A percentile compares a stretch with the other conserved stretches of the same genome.
These are phyloP conservation scores for Anthostomella pinea DNA, from an alignment of 2,329 filamentous ascomycete species.

Conservation along the genomic window DNA sequence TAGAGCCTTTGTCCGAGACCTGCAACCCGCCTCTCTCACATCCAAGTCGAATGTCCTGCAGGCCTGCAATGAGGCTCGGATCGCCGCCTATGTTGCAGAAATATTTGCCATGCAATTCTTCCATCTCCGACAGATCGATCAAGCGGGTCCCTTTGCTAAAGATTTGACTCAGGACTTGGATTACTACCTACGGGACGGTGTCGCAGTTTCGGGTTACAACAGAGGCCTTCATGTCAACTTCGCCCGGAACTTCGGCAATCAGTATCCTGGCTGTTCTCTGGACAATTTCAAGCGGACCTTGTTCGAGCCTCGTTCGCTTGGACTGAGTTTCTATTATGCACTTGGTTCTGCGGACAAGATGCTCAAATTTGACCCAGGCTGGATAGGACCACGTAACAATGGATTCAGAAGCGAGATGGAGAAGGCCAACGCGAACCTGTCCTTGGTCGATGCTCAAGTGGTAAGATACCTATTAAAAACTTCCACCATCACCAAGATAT, in stretches of 20 bases:
- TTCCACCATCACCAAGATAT: neutral
- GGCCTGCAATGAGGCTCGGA: constrained; percentile 61
- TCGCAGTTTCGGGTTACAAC: constrained; percentile 81
- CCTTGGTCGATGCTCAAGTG: constrained; percentile 87
- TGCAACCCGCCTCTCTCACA: constrained; percentile 51
- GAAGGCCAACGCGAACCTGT: constrained; percentile 85
- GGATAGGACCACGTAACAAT: constrained; percentile 65
- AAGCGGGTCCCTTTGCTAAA: constrained; percentile 62
- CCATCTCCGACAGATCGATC: constrained; percentile 73
- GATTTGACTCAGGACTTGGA: constrained; percentile 71
- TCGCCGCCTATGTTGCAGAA: constrained; percentile 82
- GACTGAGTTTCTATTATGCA: constrained; percentile 81
- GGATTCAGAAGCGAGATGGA: constrained; percentile 82
- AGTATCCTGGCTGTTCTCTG: constrained; percentile 72
- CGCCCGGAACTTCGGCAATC: constrained; percentile 75
- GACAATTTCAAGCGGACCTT: constrained; percentile 76
- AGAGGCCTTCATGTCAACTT: constrained; percentile 82
- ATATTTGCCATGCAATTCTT: constrained; percentile 90
- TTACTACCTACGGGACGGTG: constrained; percentile 77
- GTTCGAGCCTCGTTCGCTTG: constrained; percentile 63
- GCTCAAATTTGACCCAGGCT: constrained; percentile 73
- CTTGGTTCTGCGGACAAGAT: constrained; percentile 71
- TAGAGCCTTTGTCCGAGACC: constrained; percentile 62
- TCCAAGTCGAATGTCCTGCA: constrained; percentile 54
- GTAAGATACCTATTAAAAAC: constrained; percentile 51